A percentile compares a stretch with the other conserved stretches of the same genome.
Evolutionary conservation across 192 early-diverging fungal species (phyloP).

Genomic region (Backusella tuberculispora): DNA sequence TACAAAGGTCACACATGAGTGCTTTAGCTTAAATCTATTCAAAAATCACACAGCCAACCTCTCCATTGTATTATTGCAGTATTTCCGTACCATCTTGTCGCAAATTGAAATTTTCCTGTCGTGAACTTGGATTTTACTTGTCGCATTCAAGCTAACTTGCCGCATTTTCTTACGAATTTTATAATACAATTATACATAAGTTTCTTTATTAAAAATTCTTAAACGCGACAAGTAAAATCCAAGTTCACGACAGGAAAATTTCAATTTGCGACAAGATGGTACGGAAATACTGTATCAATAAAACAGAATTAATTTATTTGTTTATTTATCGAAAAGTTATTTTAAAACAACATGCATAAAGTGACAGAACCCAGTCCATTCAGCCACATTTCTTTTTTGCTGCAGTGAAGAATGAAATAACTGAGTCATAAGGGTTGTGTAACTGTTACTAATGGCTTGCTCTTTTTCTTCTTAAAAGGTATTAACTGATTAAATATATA

Average conservation of each 20-base stretch:
- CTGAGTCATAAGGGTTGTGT: neutral
- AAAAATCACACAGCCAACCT: neutral
- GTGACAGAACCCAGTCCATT: neutral
- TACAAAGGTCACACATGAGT: neutral
- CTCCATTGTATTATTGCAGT: too few species aligned
- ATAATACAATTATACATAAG: too few species aligned
- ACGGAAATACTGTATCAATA: neutral
- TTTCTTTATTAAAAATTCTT: too few species aligned
- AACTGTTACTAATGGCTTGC: constrained; percentile 5
- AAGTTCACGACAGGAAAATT: too few species aligned
- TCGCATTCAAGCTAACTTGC: too few species aligned
- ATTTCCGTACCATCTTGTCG: too few species aligned
- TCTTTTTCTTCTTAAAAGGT: neutral
- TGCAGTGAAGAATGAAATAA: neutral
- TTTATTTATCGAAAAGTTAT: neutral
- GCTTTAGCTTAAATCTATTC: neutral
- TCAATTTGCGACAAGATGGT: too few species aligned
- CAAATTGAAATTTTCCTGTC: neutral
- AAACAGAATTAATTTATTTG: neutral
- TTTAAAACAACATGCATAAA: neutral
- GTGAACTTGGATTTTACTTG: too few species aligned
- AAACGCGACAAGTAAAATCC: too few species aligned
- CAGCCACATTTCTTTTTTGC: neutral
- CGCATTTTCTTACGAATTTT: too few species aligned
- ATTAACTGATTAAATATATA: neutral